Evolutionary conservation across 768 basidiomycete genomes (phyloP).

Genomic region (Lyophyllum decastes): DNA sequence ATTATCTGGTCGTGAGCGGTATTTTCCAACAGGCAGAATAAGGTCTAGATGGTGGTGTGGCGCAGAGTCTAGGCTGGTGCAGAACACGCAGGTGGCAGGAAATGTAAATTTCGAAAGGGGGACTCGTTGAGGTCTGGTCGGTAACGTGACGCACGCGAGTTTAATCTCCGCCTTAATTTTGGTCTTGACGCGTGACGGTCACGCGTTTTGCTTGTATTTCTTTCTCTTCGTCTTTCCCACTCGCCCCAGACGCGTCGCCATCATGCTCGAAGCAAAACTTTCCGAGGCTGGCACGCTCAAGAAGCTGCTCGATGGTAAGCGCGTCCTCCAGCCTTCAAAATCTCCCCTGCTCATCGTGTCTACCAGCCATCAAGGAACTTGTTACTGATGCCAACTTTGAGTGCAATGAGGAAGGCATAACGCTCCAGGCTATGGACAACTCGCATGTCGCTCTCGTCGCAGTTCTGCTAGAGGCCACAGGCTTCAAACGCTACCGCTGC

Average conservation of each 20-base stretch:
- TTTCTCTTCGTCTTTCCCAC: constrained; percentile 15
- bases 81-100: neutral
- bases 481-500: constrained; percentile 89
- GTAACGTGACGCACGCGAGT: constrained; percentile 19
- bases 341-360: constrained; percentile 8
- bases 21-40: neutral
- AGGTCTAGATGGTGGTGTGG: neutral
- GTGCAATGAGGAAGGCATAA: constrained; percentile 93
- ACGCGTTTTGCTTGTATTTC: constrained; percentile 13
- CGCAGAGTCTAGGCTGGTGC: neutral
- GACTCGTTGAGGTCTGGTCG: neutral
- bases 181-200: constrained; percentile 27
- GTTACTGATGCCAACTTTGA: constrained; percentile 98
- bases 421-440: constrained; percentile 99
- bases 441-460: constrained; percentile 97
- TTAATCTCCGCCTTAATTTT: constrained; percentile 34
- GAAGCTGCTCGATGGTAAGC: constrained; percentile 88
- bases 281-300: constrained; percentile 87
- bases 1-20: neutral
- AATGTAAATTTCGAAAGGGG: constrained; percentile 1
- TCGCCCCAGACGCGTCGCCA: constrained; percentile 25
- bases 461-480: constrained; percentile 74
- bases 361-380: constrained; percentile 93
- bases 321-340: neutral
- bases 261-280: constrained; percentile 91